phyloP scores from a whole-genome alignment of 1,139 yeast species.

The Blastobotrys ciferrii region DNA sequence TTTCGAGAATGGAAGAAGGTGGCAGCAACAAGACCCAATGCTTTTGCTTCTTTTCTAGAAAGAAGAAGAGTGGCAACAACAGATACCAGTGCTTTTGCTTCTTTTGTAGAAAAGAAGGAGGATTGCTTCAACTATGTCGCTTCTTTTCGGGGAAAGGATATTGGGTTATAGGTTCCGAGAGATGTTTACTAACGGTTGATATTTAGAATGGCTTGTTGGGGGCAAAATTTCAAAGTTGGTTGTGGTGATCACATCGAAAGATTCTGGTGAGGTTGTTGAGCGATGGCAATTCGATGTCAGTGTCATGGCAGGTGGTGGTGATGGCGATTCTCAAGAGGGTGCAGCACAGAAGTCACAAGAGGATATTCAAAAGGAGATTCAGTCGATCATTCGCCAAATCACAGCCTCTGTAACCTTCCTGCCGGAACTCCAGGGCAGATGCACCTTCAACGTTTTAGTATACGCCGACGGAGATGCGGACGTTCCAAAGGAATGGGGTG shows the following conservation, averaged over 20 bases:
- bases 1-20: no score
- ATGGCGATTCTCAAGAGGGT: conserved; percentile 11
- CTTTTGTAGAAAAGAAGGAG: no score
- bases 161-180: no score
- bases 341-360: conserved; percentile 42
- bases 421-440: conserved; percentile 66
- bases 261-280: conserved; percentile 68
- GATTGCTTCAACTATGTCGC: no score
- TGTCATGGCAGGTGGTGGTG: conserved; percentile 33
- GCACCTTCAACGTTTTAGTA: conserved; percentile 84
- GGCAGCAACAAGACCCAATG: no score
- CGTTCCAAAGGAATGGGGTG: conserved; percentile 86
- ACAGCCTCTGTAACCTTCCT: conserved; percentile 85
- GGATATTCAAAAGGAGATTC: conserved; percentile 70
- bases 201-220: conserved; percentile 70
- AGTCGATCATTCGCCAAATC: conserved; percentile 81
- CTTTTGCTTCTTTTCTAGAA: no score
- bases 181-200: no score
- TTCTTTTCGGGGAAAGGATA: no score
- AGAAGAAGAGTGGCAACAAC: no score
- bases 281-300: conserved; percentile 82
- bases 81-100: no score
- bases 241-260: conserved; percentile 67
- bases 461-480: conserved; percentile 72
- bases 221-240: conserved; percentile 69